phyloP scores from a whole-genome alignment of 2,329 filamentous ascomycete genomes.

The Ophiostoma piceae region DNA sequence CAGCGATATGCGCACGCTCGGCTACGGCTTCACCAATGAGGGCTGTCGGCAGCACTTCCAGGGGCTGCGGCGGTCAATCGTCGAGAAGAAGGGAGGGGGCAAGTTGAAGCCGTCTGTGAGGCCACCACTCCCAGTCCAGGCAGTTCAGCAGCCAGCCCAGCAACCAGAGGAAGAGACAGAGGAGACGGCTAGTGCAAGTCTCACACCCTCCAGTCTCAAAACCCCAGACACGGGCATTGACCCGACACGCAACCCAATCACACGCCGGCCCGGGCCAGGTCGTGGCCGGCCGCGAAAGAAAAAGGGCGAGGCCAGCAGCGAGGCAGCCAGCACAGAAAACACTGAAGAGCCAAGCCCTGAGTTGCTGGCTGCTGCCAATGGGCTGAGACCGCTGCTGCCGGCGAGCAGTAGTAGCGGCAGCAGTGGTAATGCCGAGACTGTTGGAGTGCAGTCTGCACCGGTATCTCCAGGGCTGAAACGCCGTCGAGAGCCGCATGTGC shows the following conservation, averaged over 20 bases:
- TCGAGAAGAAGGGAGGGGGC: slow-evolving; percentile 26
- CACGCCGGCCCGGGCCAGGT: slow-evolving; percentile 54
- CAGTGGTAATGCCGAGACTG: not conserved
- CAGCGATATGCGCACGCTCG: slow-evolving; percentile 54
- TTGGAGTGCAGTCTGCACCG: not conserved
- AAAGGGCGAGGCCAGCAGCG: not conserved
- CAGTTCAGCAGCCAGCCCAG: not conserved
- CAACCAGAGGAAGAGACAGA: not conserved
- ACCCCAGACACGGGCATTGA: slow-evolving; percentile 37
- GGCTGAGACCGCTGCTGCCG: not conserved
- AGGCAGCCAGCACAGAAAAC: not conserved
- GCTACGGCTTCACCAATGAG: slow-evolving; percentile 60
- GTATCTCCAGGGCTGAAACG: not conserved
- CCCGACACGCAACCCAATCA: slow-evolving; percentile 54
- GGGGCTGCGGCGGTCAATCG: slow-evolving; percentile 38
- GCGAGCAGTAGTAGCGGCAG: not conserved
- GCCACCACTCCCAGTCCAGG: too few relatives aligned
- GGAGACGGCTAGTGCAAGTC: not conserved
- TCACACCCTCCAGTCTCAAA: not conserved
- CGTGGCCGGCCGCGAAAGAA: slow-evolving; percentile 44
- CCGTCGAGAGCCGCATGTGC: not conserved
- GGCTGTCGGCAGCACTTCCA: slow-evolving; percentile 62
- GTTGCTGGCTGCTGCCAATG: slow-evolving; percentile 1
- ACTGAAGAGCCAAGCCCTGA: slow-evolving; percentile 22
- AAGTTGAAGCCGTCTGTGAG: not conserved